Percentiles rank a stretch among this genome's conserved stretches.
Evolutionary conservation across 192 early-diverging fungal genomes (phyloP).

Genomic region (Linnemannia exigua): DNA sequence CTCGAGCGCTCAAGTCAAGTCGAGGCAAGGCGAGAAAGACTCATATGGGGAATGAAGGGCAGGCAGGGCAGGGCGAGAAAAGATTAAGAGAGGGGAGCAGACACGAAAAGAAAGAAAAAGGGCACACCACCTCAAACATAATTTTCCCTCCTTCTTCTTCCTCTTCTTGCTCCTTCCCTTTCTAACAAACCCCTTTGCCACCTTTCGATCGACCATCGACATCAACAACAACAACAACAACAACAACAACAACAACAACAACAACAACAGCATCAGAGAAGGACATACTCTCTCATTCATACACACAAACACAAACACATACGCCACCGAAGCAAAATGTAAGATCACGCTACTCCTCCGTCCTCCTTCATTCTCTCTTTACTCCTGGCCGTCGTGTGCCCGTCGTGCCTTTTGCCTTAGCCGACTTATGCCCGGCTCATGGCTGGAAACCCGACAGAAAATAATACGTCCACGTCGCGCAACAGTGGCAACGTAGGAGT

Average conservation of each 20-base stretch:
- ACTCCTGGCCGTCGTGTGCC: too few species aligned
- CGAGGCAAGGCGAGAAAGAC: too few species aligned
- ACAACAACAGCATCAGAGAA: not conserved
- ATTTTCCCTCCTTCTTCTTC: not conserved
- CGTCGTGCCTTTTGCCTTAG: not conserved
- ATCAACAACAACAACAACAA: not conserved
- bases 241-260: not conserved
- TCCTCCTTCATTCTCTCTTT: not conserved
- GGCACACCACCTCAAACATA: not conserved
- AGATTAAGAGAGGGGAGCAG: not conserved
- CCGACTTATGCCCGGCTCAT: too few species aligned
- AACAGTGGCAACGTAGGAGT: not conserved
- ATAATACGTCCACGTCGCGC: not conserved
- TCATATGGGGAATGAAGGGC: not conserved
- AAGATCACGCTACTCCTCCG: not conserved
- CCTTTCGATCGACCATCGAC: not conserved
- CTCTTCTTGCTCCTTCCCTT: not conserved
- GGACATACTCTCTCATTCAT: not conserved
- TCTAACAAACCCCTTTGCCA: slow-evolving; percentile 7
- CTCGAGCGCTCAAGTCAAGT: too few species aligned
- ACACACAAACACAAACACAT: not conserved
- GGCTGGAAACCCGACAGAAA: slow-evolving; percentile 3
- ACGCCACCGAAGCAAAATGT: not conserved
- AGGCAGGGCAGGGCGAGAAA: not conserved
- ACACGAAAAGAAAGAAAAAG: not conserved